phyloP scores from a whole-genome alignment of 2,329 filamentous ascomycete genomes.

The Metarhizium robertsii region DNA sequence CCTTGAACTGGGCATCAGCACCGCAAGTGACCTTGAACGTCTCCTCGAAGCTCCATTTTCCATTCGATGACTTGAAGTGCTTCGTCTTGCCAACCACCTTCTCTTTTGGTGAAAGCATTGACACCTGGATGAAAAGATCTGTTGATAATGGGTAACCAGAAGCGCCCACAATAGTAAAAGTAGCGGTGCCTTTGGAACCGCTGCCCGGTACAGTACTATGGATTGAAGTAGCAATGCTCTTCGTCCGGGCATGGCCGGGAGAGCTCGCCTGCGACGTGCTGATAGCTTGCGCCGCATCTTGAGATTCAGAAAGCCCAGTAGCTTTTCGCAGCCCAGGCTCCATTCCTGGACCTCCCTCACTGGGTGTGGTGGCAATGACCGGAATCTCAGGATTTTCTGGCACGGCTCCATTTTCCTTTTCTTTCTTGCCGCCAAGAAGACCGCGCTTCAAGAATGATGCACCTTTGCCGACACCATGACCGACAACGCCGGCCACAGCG shows the following conservation, averaged over 20 bases:
- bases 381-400: constrained; percentile 32
- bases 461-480: constrained; percentile 76
- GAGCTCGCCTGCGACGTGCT: constrained; percentile 18
- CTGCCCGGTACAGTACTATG: constrained; percentile 52
- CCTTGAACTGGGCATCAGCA: constrained; percentile 76
- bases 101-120: constrained; percentile 55
- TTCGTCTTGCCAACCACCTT: constrained; percentile 91
- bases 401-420: constrained; percentile 44
- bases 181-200: constrained; percentile 63
- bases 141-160: constrained; percentile 66
- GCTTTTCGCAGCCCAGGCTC: constrained; percentile 32
- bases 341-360: constrained; percentile 24
- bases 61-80: constrained; percentile 65
- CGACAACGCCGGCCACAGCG: constrained; percentile 61
- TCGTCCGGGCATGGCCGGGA: constrained; percentile 38
- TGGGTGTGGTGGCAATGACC: constrained; percentile 14
- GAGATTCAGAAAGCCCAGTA: constrained; percentile 25
- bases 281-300: constrained; percentile 15
- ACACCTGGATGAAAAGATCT: constrained; percentile 70
- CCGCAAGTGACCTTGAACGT: constrained; percentile 69
- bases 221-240: constrained; percentile 55
- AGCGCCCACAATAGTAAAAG: constrained; percentile 71
- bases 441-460: constrained; percentile 85
- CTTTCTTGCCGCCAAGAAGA: constrained; percentile 64
- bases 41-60: constrained; percentile 63